A percentile compares a stretch with the other conserved stretches of the same genome.
Evolutionary conservation across 2,329 filamentous ascomycete species (phyloP).

Genomic region (Cercospora sp.): DNA sequence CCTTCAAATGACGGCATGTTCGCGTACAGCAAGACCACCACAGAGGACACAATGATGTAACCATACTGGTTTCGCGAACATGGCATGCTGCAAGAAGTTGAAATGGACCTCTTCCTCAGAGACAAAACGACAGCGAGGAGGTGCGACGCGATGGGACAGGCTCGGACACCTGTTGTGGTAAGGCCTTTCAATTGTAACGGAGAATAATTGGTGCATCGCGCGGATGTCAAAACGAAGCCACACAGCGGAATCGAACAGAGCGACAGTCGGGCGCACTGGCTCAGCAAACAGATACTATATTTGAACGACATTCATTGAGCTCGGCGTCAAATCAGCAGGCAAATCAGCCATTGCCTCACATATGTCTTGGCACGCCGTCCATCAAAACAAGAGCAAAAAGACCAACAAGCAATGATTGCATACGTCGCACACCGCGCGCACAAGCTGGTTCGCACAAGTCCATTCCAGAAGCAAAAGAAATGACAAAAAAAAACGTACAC

Average conservation of each 20-base stretch:
- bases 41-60: neutral
- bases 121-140: neutral
- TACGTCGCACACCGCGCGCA: neutral
- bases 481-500: slow-evolving; percentile 9
- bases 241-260: neutral
- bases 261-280: neutral
- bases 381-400: neutral
- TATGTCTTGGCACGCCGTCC: neutral
- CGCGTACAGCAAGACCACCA: neutral
- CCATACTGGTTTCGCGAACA: neutral
- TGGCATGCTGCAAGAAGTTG: neutral
- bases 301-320: neutral
- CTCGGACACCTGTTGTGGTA: neutral
- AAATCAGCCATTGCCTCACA: neutral
- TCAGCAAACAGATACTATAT: neutral
- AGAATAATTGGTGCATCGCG: neutral
- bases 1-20: neutral
- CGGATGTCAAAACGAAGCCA: neutral
- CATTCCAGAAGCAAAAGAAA: neutral
- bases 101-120: neutral
- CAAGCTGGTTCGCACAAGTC: neutral
- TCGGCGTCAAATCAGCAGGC: neutral
- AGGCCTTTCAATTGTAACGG: neutral
- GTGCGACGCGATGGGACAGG: neutral
- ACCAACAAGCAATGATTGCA: neutral